A percentile compares a stretch with the other conserved stretches of the same genome.
These are phyloP conservation scores for Talaromyces sp. DNA, from an alignment of 2,329 filamentous ascomycete genomes.

Conservation along the genomic window DNA sequence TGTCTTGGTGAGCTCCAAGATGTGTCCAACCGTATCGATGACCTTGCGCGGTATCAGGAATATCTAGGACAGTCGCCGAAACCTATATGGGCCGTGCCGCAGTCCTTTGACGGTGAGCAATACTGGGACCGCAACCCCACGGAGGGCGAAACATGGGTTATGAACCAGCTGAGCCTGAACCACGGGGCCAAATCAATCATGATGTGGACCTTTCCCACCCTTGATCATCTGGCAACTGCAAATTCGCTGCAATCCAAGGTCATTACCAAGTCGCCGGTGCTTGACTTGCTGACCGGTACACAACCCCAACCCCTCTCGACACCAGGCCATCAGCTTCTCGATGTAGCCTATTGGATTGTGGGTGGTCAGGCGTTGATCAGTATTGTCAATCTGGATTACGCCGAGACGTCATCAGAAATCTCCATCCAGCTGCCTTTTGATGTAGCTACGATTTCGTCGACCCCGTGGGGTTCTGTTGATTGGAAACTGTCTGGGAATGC, in stretches of 20 bases:
- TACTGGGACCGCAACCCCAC: slow-evolving; percentile 11
- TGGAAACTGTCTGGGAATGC: slow-evolving; percentile 4
- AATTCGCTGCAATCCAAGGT: slow-evolving; percentile 10
- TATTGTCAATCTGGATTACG: slow-evolving; percentile 8
- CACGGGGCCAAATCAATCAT: slow-evolving; percentile 12
- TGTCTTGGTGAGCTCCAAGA: slow-evolving; percentile 9
- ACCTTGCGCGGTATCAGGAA: slow-evolving; percentile 5
- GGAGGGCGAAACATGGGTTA: slow-evolving; percentile 8
- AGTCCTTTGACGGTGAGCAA: slow-evolving; percentile 9
- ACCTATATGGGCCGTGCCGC: slow-evolving; percentile 10
- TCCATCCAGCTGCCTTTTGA: slow-evolving; percentile 3
- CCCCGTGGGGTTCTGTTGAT: slow-evolving; percentile 5
- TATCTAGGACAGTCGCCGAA: slow-evolving; percentile 7
- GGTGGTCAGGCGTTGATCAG: slow-evolving; percentile 6
- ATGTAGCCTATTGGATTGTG: slow-evolving; percentile 10
- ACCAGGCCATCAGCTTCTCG: not conserved
- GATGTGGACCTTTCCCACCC: slow-evolving; percentile 8
- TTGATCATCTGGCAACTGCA: slow-evolving; percentile 2
- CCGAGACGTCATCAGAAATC: not conserved
- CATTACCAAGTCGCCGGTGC: slow-evolving; percentile 7
- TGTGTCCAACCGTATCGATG: slow-evolving; percentile 9
- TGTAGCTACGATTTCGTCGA: not conserved
- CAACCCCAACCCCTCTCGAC: not conserved
- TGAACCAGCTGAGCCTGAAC: slow-evolving; percentile 10
- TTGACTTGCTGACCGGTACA: slow-evolving; percentile 7